phyloP scores from a whole-genome alignment of 1,284 basidiomycete species.

The Pisolithus thermaeus region DNA sequence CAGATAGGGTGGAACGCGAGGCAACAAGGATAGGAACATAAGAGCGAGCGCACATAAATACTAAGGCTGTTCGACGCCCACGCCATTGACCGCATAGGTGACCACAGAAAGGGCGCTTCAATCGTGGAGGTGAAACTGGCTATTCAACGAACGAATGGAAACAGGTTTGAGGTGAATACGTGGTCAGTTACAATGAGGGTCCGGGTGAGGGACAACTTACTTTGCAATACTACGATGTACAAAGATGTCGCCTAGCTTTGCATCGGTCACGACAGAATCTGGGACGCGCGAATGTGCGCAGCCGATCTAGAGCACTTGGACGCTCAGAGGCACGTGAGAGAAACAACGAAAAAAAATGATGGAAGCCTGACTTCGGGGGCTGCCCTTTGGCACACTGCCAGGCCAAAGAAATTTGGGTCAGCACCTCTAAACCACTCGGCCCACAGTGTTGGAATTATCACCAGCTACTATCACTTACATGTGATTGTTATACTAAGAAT shows the following conservation, averaged over 20 bases:
- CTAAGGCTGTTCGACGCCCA: conserved; percentile 67
- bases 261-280: conserved; percentile 48
- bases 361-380: conserved; percentile 52
- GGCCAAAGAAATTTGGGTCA: conserved; percentile 63
- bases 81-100: conserved; percentile 71
- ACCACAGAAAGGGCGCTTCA: conserved; percentile 76
- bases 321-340: conserved; percentile 4
- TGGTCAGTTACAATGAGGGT: not conserved
- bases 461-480: no score
- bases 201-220: conserved; percentile 42
- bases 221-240: conserved; percentile 67
- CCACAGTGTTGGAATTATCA: conserved; percentile 68
- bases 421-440: conserved; percentile 46
- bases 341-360: conserved; percentile 7
- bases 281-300: conserved; percentile 68
- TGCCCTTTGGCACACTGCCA: conserved; percentile 63
- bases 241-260: conserved; percentile 64
- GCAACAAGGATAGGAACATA: no score
- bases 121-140: conserved; percentile 79
- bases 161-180: not conserved
- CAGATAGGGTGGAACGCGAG: no score
- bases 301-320: conserved; percentile 67
- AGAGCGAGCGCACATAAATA: no score
- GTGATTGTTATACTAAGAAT: no score
- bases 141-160: no score